A percentile compares a stretch with the other conserved stretches of the same genome.
Evolutionary conservation across 805 yeast genomes (phyloP).

Genomic region (Suhomyces faveliae): DNA sequence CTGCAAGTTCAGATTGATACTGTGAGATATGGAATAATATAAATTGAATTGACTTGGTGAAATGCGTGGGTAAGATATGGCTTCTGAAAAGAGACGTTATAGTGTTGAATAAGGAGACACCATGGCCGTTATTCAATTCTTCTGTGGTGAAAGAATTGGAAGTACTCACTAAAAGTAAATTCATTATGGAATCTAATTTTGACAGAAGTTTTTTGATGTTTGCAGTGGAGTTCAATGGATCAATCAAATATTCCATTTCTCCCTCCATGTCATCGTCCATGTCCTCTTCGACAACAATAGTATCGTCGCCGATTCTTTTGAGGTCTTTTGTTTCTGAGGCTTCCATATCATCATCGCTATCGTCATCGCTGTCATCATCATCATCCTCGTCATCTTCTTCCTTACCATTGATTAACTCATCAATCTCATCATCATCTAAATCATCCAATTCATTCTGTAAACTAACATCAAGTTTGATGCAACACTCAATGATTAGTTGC

Average conservation of each 20-base stretch:
- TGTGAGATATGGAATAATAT: constrained; percentile 79
- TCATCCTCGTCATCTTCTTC: constrained; percentile 49
- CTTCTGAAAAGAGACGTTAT: constrained; percentile 74
- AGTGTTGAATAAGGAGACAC: constrained; percentile 67
- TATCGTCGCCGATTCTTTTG: constrained; percentile 30
- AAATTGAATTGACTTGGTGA: constrained; percentile 85
- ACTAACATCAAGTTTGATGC: constrained; percentile 88
- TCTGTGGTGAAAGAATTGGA: constrained; percentile 48
- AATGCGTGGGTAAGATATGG: constrained; percentile 87
- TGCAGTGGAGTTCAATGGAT: constrained; percentile 40
- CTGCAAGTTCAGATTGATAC: constrained; percentile 76
- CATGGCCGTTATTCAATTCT: constrained; percentile 57
- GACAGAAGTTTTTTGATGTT: constrained; percentile 54
- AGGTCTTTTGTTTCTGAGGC: constrained; percentile 28
- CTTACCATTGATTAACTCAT: constrained; percentile 45
- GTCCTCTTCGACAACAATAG: constrained; percentile 20
- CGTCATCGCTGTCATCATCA: constrained; percentile 15
- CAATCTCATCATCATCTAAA: constrained; percentile 65
- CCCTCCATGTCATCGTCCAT: constrained; percentile 28
- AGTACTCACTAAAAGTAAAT: constrained; percentile 54
- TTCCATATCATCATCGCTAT: constrained; percentile 21
- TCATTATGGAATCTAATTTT: constrained; percentile 72
- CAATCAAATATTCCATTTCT: constrained; percentile 46
- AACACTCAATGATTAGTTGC: constrained; percentile 75
- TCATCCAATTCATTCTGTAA: constrained; percentile 86